Evolutionary conservation across 1,284 basidiomycete species (phyloP).

Genomic region (Microbotryomycetes sp.): DNA sequence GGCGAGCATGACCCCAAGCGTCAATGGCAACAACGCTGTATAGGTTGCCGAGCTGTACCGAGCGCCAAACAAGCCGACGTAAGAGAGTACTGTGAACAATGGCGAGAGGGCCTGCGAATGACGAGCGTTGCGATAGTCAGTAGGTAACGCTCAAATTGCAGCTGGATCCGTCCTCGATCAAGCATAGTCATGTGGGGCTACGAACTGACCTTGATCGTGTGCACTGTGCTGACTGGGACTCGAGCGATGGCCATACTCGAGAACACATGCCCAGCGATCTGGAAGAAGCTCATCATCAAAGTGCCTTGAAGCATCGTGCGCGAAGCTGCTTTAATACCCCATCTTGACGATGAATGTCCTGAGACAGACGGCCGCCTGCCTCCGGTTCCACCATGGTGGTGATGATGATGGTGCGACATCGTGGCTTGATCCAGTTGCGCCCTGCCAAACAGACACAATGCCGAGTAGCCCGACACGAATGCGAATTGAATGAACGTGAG

Average conservation of each 20-base stretch:
- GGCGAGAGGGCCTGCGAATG: conserved; percentile 77
- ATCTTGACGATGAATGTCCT: conserved; percentile 28
- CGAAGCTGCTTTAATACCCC: conserved; percentile 52
- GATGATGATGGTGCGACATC: too few species aligned
- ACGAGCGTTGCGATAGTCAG: not conserved
- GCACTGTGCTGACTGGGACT: conserved; percentile 94
- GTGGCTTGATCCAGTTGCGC: not conserved
- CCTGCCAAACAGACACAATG: conserved; percentile 51
- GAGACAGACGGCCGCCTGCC: conserved; percentile 24
- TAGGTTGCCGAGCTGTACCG: conserved; percentile 89
- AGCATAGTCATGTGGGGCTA: conserved; percentile 4
- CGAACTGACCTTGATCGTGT: conserved; percentile 86
- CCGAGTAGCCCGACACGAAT: conserved; percentile 81
- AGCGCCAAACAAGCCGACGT: conserved; percentile 84
- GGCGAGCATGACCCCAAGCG: conserved; percentile 92
- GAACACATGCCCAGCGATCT: conserved; percentile 92
- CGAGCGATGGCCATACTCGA: conserved; percentile 92
- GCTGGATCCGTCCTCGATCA: not conserved
- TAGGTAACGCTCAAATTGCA: not conserved
- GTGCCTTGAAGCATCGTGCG: conserved; percentile 67
- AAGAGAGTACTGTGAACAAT: conserved; percentile 91
- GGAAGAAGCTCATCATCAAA: conserved; percentile 85
- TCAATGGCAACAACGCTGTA: conserved; percentile 87
- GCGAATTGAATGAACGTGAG: conserved; percentile 97
- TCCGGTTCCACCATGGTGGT: not conserved